phyloP scores from a whole-genome alignment of 768 basidiomycete species.

The Lentinula guzmanii region DNA sequence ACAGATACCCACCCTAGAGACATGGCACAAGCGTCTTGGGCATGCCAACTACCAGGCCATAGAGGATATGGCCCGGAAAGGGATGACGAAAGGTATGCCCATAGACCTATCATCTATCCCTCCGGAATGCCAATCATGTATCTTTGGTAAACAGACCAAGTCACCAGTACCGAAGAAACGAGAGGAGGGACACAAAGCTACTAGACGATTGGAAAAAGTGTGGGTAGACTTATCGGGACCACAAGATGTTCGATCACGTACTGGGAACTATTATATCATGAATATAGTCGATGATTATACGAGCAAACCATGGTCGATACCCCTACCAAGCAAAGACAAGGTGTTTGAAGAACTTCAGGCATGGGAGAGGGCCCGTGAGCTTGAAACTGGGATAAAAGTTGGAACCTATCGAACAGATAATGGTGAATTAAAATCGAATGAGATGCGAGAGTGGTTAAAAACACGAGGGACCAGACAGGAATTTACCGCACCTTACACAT shows the following conservation, averaged over 20 bases:
- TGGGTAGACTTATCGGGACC: conserved; percentile 8
- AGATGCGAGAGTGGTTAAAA: neutral
- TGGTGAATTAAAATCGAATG: neutral
- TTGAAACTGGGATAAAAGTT: neutral
- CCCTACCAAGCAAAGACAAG: neutral
- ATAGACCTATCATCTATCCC: neutral
- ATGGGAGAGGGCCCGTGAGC: neutral
- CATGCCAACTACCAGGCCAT: neutral
- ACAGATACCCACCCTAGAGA: neutral
- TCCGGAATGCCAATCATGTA: neutral
- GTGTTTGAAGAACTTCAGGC: neutral
- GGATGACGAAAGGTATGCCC: neutral
- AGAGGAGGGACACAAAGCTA: neutral
- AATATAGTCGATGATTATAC: conserved; percentile 7
- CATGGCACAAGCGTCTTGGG: neutral
- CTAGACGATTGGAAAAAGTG: neutral
- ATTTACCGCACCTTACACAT: neutral
- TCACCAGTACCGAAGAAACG: neutral
- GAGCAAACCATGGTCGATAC: neutral
- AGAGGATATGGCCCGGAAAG: neutral
- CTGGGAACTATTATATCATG: conserved; percentile 1
- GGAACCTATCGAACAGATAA: neutral
- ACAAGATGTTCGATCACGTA: neutral
- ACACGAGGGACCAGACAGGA: neutral
- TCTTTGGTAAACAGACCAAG: neutral